phyloP scores from a whole-genome alignment of 2,329 filamentous ascomycete species.

The Lecanosticta acicola region DNA sequence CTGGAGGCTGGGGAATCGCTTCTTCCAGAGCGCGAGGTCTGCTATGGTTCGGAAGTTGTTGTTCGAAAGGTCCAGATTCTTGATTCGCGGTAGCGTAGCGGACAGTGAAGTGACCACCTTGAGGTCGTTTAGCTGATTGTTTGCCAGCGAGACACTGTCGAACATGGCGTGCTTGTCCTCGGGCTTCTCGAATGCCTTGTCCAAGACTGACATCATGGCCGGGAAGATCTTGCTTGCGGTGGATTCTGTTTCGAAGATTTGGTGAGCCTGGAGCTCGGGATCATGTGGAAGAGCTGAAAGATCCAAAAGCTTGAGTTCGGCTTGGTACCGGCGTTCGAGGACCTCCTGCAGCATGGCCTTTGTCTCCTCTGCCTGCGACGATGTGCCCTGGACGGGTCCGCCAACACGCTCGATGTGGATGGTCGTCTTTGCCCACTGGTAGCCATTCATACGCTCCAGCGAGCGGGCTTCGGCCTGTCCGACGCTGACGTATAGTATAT shows the following conservation, averaged over 20 bases:
- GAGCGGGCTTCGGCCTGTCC: constrained; percentile 31
- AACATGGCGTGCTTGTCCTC: constrained; percentile 73
- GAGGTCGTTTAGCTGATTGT: constrained; percentile 72
- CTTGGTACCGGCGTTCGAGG: constrained; percentile 68
- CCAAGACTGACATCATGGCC: constrained; percentile 81
- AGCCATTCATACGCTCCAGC: constrained; percentile 38
- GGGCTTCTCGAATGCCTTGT: constrained; percentile 65
- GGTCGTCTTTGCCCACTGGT: constrained; percentile 36
- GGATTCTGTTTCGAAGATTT: constrained; percentile 66
- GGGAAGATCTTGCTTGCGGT: constrained; percentile 84
- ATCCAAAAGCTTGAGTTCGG: constrained; percentile 68
- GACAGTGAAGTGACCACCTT: constrained; percentile 67
- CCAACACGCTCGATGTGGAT: constrained; percentile 33
- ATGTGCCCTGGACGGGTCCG: constrained; percentile 13
- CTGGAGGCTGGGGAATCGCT: constrained; percentile 71
- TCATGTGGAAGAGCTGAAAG: constrained; percentile 74
- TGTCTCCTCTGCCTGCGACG: constrained; percentile 51
- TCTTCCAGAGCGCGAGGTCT: constrained; percentile 68
- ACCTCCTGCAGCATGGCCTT: constrained; percentile 60
- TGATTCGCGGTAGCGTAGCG: constrained; percentile 74
- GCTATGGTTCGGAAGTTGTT: constrained; percentile 69
- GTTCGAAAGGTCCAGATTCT: constrained; percentile 81
- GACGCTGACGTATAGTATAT: constrained; percentile 35
- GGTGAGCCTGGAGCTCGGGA: constrained; percentile 63
- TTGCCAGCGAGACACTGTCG: constrained; percentile 71